Evolutionary conservation across 23 red algal species (phyloP), one percentile per base, ranked within the genome.

Genomic region (Agarophyton chilense): DNA sequence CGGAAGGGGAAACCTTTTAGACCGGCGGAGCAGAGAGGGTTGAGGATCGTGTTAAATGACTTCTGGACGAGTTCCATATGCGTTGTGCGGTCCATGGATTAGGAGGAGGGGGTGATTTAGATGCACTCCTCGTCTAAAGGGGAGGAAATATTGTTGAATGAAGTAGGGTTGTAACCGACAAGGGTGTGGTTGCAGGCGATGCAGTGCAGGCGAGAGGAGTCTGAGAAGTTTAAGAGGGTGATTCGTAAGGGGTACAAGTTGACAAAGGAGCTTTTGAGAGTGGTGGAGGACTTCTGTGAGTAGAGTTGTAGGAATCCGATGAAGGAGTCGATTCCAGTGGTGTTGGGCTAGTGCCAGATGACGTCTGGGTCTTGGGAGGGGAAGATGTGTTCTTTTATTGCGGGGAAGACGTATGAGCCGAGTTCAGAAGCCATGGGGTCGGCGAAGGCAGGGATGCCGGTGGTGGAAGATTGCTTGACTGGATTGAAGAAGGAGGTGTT

Each of bases 241-340:
- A 33, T 54, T 12, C 50, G 36, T 4, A 77, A 8, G 6, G 72
- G 72, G 49, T 77, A 77, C 10, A 5, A 77, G 28, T 35, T 77
- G n/a, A 46, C 18, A 6, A 39, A 22, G n/a, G 40, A 77, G 40
- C 9, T 34, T 41, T 74, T 51, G 44, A 77, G 49, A 41, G 72
- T 5, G 12, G 40, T 65, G 60, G 10, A 65, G 35, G 60, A 65
- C 38, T 74, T 74, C 4, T 72, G 39, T 24, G 39, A 45, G n/a
- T 74, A 74, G 6, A 45, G 9, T 74, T 74, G 68, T 7, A 47
- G 2, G 68, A 74, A 38, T 1, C 41, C 39, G 13, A 74, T 11
- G 41, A 74, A 74, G 10, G 68, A 74, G 24, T 74, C 41, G 33
- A 19, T 74, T n/a, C n/a, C n/a, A n/a, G n/a, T n/a, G n/a, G n/a